Evolutionary conservation across 2,329 filamentous ascomycete genomes (phyloP), one percentile per base, ranked within the genome.

Genomic region (Chaetomiaceae sp.): DNA sequence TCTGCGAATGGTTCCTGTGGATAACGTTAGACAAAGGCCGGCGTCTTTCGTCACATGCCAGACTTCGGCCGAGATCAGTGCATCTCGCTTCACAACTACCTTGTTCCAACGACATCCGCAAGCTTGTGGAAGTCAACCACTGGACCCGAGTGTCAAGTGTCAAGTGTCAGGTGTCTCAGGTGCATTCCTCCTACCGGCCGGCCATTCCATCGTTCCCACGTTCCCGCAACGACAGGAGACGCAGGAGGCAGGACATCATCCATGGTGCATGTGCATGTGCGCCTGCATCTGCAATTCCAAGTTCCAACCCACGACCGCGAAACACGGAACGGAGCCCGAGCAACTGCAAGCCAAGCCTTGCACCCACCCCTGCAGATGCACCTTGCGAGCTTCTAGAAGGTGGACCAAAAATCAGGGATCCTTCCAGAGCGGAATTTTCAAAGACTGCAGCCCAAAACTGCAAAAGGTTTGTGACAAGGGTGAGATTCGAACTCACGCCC

Each of bases 401-500:
- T 23, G 34, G 36, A 32, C 27, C 27, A 46, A 48, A 42, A 38
- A 45, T n/a, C 18, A 29, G 10, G n/a, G n/a, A n/a, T n/a, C n/a
- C n/a, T n/a, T n/a, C n/a, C n/a, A n/a, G n/a, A n/a, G n/a, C n/a
- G n/a, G n/a, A n/a, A n/a, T n/a, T n/a, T n/a, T n/a, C n/a, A n/a
- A 9, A 14, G 11, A 27, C 29, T 8, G 25, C 30, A 25, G 8
- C n/a, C 27, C 36, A 16, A 43, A 49, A 25, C 21, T 4, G 44
- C 38, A 48, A 55, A 55, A 55, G 27, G 18, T 34, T 40, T 33
- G 18, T 58, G 55, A 51, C 53, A 58, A 53, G 53, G 50, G 48
- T 46, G 53, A 53, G 55, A 57, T 54, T 56, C 51, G 54, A 53
- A 56, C 51, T 54, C 55, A 45, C 48, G 52, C 48, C 55, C 45